Evolutionary conservation across 2,329 filamentous ascomycete genomes (phyloP).

Genomic region (Xylaria sp.): DNA sequence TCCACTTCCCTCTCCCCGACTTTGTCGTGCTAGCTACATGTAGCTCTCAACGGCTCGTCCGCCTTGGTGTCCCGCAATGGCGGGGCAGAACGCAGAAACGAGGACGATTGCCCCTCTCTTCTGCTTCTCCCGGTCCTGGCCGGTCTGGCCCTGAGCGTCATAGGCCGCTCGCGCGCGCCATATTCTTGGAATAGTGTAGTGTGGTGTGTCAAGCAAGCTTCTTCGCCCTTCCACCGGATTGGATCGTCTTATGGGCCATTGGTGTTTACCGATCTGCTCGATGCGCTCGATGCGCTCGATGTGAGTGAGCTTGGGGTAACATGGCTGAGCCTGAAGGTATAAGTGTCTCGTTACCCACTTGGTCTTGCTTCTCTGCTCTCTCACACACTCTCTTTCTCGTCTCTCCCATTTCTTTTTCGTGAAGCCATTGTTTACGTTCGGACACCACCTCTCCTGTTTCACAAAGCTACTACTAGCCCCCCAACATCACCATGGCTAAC

Average conservation of each 20-base stretch:
- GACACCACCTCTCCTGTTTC: conserved; percentile 28
- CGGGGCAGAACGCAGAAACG: conserved; percentile 37
- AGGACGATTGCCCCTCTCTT: conserved; percentile 41
- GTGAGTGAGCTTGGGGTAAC: not conserved
- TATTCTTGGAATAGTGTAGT: conserved; percentile 12
- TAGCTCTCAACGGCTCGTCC: conserved; percentile 28
- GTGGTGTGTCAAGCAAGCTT: conserved; percentile 4
- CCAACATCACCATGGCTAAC: conserved; percentile 48
- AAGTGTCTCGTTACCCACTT: conserved; percentile 26
- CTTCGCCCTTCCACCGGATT: conserved; percentile 1
- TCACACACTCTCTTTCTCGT: not conserved
- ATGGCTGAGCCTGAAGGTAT: conserved; percentile 14
- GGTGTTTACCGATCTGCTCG: not conserved
- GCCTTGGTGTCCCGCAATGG: conserved; percentile 45
- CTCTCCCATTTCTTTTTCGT: not conserved
- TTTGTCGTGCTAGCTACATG: conserved; percentile 10
- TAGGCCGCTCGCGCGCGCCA: not conserved
- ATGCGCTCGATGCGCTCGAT: no score
- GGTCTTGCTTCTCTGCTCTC: conserved; percentile 21
- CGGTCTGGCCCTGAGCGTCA: conserved; percentile 10
- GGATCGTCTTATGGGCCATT: not conserved
- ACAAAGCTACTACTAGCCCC: conserved; percentile 26
- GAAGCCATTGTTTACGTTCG: not conserved
- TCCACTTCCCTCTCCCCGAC: not conserved
- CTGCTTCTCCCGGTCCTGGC: not conserved